A percentile compares a stretch with the other conserved stretches of the same genome.
Evolutionary conservation across 2,329 filamentous ascomycete genomes (phyloP).

Genomic region (Huntiella savannae): DNA sequence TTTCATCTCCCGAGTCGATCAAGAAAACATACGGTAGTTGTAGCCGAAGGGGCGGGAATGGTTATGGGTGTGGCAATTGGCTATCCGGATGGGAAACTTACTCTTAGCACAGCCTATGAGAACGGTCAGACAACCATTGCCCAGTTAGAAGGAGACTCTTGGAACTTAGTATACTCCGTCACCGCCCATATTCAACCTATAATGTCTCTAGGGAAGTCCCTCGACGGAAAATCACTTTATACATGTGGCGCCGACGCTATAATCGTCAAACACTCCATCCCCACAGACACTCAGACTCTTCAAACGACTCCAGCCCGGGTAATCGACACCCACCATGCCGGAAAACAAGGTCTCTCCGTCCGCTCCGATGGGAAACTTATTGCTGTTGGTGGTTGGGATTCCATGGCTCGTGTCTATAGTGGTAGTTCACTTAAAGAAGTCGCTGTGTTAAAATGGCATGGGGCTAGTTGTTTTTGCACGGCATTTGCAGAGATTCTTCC

Average conservation of each 20-base stretch:
- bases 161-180: constrained; percentile 39
- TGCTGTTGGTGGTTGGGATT: constrained; percentile 86
- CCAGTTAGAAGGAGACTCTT: constrained; percentile 26
- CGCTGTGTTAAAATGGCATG: constrained; percentile 88
- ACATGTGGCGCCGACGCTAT: constrained; percentile 70
- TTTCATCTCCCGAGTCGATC: constrained; percentile 60
- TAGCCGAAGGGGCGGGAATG: constrained; percentile 49
- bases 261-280: constrained; percentile 57
- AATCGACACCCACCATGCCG: constrained; percentile 67
- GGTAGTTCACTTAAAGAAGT: constrained; percentile 65
- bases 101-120: constrained; percentile 65
- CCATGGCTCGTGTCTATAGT: constrained; percentile 62
- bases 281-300: background rate
- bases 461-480: constrained; percentile 65
- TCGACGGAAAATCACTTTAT: constrained; percentile 39
- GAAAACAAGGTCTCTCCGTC: constrained; percentile 64
- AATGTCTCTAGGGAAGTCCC: constrained; percentile 47
- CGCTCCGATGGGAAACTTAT: constrained; percentile 69
- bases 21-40: constrained; percentile 40
- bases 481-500: constrained; percentile 40
- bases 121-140: constrained; percentile 58
- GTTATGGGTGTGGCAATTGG: constrained; percentile 63
- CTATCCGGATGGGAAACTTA: constrained; percentile 29
- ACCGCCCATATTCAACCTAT: constrained; percentile 63
- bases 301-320: constrained; percentile 30